Evolutionary conservation across 306 rosid genomes (phyloP).

Genomic region (Prunus kanzakura): DNA sequence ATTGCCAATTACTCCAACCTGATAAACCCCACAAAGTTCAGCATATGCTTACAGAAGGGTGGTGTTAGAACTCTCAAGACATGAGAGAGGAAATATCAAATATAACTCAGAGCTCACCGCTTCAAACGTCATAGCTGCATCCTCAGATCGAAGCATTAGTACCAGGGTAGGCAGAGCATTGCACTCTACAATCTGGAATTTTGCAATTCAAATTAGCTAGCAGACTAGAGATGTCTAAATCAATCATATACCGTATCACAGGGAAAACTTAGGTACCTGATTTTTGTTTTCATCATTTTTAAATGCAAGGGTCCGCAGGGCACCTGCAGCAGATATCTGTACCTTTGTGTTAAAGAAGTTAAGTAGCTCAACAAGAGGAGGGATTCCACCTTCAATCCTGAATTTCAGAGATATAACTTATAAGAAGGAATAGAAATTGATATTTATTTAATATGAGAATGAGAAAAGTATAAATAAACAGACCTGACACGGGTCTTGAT

Average conservation of each 20-base stretch:
- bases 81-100: background rate
- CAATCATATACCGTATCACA: background rate
- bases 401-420: background rate
- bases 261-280: conserved; percentile 36
- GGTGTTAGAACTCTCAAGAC: background rate
- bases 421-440: background rate
- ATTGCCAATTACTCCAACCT: conserved; percentile 81
- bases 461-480: background rate
- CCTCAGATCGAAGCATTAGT: conserved; percentile 61
- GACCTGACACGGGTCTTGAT: conserved; percentile 60
- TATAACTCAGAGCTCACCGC: conserved; percentile 42
- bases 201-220: conserved; percentile 25
- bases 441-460: background rate
- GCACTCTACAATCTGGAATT: conserved; percentile 59
- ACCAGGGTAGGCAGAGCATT: conserved; percentile 63
- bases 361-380: conserved; percentile 67
- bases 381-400: conserved; percentile 75
- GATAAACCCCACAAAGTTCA: conserved; percentile 13
- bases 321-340: conserved; percentile 61
- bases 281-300: conserved; percentile 58
- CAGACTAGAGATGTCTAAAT: background rate
- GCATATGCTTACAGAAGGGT: conserved; percentile 4
- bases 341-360: conserved; percentile 49
- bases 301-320: conserved; percentile 64
- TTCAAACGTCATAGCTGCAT: conserved; percentile 50